These are phyloP conservation scores for Stagonosporopsis tanaceti DNA, from an alignment of 2,329 filamentous ascomycete species.

Conservation along the genomic window DNA sequence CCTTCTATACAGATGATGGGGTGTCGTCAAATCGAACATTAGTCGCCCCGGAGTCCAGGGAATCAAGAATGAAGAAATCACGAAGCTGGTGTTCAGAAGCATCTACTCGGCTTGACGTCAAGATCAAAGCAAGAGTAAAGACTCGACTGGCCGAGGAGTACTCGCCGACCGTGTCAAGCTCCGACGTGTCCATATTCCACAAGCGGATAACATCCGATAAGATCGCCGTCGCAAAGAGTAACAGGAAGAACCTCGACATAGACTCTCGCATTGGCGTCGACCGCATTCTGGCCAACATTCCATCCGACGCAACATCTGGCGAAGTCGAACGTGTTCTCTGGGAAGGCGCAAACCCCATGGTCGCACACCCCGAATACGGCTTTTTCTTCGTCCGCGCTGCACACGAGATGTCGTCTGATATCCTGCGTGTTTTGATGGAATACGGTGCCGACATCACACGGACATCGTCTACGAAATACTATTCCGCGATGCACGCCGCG, in stretches of 20 bases:
- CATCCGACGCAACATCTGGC: conserved; percentile 27
- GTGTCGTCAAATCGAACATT: conserved; percentile 32
- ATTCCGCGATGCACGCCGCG: conserved; percentile 42
- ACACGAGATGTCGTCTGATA: conserved; percentile 33
- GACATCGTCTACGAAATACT: conserved; percentile 27
- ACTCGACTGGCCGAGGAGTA: conserved; percentile 23
- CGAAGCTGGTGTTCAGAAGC: conserved; percentile 36
- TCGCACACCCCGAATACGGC: conserved; percentile 40
- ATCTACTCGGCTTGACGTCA: conserved; percentile 19
- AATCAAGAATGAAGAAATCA: conserved; percentile 28
- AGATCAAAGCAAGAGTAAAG: conserved; percentile 21
- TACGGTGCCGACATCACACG: conserved; percentile 43
- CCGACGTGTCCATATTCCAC: conserved; percentile 38
- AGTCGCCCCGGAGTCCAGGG: conserved; percentile 23
- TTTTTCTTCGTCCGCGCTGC: conserved; percentile 42
- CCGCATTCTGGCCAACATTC: conserved; percentile 39
- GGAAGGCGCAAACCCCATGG: conserved; percentile 44
- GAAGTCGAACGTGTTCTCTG: conserved; percentile 42
- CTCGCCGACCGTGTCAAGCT: conserved; percentile 34
- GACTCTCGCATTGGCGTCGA: conserved; percentile 40
- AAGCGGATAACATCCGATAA: conserved; percentile 39
- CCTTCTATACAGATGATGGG: conserved; percentile 43
- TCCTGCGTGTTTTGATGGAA: conserved; percentile 36
- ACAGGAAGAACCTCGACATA: conserved; percentile 34
- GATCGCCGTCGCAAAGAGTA: conserved; percentile 38